Base-by-base conservation (phyloP, 768 basidiomycete species). In the Cystofilobasidium macerans region DNA sequence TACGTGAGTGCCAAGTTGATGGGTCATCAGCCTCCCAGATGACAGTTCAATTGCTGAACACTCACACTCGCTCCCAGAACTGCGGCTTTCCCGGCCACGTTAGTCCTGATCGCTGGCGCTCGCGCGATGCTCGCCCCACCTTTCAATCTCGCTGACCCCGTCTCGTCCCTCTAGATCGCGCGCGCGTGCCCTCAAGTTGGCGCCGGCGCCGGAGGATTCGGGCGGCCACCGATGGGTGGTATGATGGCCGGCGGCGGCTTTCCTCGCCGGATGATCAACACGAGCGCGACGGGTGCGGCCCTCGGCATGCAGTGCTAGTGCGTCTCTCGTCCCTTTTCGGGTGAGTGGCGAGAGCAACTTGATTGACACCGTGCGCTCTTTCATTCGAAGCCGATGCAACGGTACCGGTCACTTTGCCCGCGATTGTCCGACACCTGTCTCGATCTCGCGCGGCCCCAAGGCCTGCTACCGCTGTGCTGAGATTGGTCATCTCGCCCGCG, bases 381-480 rank as follows among this genome's bases (percentile, higher is more conserved):
- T 12, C 38, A 18, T 0, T 26, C 42, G 18, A 24, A 62, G 61
- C 66, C 60, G 60, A 26, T 68, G 66, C 53, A 43, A 56, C 28
- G 60, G 61, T 30, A 20, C n/a, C 32, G 60, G 60, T 20, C 66
- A 68, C 61, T 54, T 66, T 30, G 43, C 58, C 32, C 68, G 68
- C 26, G 68, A 69, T 38, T 69, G 68, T 43, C 58, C 68, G 28
- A 64, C 63, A 38, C 61, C 61, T 2, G 1, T 22, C 20, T 43
- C 43, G 30, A 0, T 3, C 45, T 40, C 35, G 8, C 12, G 40
- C 22, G 45, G 61, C 35, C 60, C 59, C 36, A 60, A 61, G 35
- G 35, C 48, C 12, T 68, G 66, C 66, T 68, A 68, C 61, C 28
- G 43, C 35, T 68, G 66, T 53, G 38, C 51, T 22, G 36, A 62